These are phyloP conservation scores for Citrus reticulata DNA, from an alignment of 345 rosid genomes.

Conservation along the genomic window DNA sequence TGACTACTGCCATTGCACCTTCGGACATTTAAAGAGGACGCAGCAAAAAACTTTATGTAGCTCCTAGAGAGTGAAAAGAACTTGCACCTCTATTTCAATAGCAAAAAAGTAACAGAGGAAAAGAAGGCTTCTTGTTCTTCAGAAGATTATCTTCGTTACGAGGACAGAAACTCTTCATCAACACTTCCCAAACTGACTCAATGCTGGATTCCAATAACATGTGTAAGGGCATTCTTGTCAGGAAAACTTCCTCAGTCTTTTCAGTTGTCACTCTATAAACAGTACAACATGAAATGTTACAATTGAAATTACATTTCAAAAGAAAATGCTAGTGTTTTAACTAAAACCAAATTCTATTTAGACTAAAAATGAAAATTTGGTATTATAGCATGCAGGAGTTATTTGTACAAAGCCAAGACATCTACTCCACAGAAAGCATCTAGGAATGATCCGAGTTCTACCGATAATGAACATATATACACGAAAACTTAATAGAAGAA, in stretches of 20 bases:
- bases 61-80: neutral
- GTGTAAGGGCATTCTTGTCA: slow-evolving; percentile 24
- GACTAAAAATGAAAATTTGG: neutral
- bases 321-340: neutral
- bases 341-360: neutral
- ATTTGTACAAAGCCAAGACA: neutral
- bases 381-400: neutral
- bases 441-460: neutral
- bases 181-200: slow-evolving; percentile 22
- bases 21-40: slow-evolving; percentile 42
- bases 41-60: neutral
- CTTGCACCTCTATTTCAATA: slow-evolving; percentile 20
- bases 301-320: neutral
- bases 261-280: neutral
- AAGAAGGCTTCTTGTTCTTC: slow-evolving; percentile 15
- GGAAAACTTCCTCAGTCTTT: slow-evolving; percentile 14
- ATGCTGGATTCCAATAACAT: slow-evolving; percentile 11
- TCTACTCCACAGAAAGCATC: neutral
- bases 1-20: slow-evolving; percentile 44
- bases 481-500: neutral
- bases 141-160: slow-evolving; percentile 18
- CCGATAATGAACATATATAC: neutral
- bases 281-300: slow-evolving; percentile 7
- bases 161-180: slow-evolving; percentile 13
- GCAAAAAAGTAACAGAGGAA: slow-evolving; percentile 8